Evolutionary conservation across 225 moss, liverwort and hornwort species (phyloP).

Genomic region (Physcomitrellopsis africana): DNA sequence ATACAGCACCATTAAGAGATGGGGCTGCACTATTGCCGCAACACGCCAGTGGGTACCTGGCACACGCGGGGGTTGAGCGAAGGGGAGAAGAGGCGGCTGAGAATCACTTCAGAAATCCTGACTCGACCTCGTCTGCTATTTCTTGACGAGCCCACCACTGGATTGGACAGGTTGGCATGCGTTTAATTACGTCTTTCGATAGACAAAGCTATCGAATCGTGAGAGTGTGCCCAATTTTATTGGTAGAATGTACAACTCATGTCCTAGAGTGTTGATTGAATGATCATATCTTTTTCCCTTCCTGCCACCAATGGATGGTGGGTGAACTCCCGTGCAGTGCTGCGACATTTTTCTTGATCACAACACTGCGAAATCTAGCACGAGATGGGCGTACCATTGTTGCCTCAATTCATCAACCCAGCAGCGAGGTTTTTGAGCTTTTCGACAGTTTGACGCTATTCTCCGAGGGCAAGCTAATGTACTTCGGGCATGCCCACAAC

Average conservation of each 20-base stretch:
- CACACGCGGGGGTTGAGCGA: conserved; percentile 67
- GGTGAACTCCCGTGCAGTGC: conserved; percentile 2
- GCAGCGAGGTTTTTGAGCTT: conserved; percentile 44
- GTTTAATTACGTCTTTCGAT: too few relatives aligned
- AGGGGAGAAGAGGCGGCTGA: conserved; percentile 71
- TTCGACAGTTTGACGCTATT: conserved; percentile 40
- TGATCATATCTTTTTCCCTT: too few relatives aligned
- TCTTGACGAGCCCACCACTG: conserved; percentile 79
- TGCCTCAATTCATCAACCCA: conserved; percentile 47
- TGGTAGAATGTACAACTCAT: too few relatives aligned
- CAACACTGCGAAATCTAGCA: conserved; percentile 29
- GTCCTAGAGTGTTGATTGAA: too few relatives aligned
- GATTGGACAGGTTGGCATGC: conserved; percentile 40
- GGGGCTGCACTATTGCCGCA: conserved; percentile 56
- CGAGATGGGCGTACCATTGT: conserved; percentile 42
- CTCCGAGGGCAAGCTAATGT: conserved; percentile 34
- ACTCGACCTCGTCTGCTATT: conserved; percentile 72
- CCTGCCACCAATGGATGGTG: too few relatives aligned
- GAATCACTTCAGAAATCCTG: conserved; percentile 71
- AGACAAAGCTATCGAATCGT: too few relatives aligned
- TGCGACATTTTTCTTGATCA: conserved; percentile 39
- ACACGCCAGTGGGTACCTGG: conserved; percentile 74
- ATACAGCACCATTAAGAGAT: conserved; percentile 66
- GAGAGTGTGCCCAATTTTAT: too few relatives aligned
- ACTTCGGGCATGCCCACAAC: conserved; percentile 36